Conservation (phyloP, 306 rosid species). For the Gleditsia sinensis region DNA sequence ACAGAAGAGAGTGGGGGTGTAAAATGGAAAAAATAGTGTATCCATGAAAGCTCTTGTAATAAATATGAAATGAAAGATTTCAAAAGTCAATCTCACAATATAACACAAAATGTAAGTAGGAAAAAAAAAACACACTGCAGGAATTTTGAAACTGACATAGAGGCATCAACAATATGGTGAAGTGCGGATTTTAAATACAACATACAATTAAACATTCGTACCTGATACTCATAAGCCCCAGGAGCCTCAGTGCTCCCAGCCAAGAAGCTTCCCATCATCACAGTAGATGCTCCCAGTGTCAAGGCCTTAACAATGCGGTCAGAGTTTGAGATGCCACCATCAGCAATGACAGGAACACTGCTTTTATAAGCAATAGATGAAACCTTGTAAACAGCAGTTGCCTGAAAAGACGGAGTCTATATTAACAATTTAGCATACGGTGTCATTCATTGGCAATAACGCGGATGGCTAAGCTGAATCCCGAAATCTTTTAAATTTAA, state of each 20-base stretch:
- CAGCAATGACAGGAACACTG: slow-evolving; percentile 88
- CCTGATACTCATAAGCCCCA: slow-evolving; percentile 57
- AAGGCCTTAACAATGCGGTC: slow-evolving; percentile 92
- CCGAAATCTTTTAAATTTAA: background rate
- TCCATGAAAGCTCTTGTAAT: background rate
- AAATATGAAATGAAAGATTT: background rate
- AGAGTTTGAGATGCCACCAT: slow-evolving; percentile 93
- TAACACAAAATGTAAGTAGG: background rate
- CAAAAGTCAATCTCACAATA: background rate
- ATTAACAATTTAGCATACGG: background rate
- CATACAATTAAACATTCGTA: background rate
- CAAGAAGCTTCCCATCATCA: slow-evolving; percentile 97
- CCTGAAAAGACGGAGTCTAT: slow-evolving; percentile 47
- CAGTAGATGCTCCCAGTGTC: slow-evolving; percentile 84
- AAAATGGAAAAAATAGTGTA: too few relatives aligned
- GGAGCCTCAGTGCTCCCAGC: slow-evolving; percentile 87
- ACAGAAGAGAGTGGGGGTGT: background rate
- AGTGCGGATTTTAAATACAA: background rate
- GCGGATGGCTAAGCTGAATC: background rate
- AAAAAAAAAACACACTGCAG: background rate
- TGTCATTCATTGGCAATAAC: slow-evolving; percentile 3
- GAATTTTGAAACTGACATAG: background rate
- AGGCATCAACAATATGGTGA: background rate
- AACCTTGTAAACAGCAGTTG: slow-evolving; percentile 89
- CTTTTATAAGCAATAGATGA: slow-evolving; percentile 70